Base-by-base conservation (phyloP, 1,139 yeast genomes). In the Yamadazyma aaseri region DNA sequence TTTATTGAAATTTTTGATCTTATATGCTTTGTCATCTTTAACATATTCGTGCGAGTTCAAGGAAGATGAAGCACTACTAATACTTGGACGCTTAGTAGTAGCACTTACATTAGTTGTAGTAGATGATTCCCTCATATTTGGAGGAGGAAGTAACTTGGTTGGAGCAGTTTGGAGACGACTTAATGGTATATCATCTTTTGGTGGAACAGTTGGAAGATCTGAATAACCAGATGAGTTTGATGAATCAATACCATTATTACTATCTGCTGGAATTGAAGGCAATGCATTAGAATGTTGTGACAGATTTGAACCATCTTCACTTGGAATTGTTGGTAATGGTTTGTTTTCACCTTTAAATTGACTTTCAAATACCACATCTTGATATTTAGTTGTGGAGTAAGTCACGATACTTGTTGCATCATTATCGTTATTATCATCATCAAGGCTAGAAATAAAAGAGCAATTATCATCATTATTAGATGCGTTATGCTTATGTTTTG, bases 311-410 rank as follows among this genome's bases (percentile, higher is more conserved):
- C n/a, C n/a, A n/a, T n/a, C n/a, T 26, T 6, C 36, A 27, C 20
- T 35, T 6, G 60, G 58, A 6, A 49, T 29, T 6, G 32, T 26
- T 6, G 73, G 71, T 26, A 65, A 50, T 3, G 67, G 38, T 38
- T 47, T 44, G 6, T 37, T 12, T 17, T 32, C 30, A 10, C 34
- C 46, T 16, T 55, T 48, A 50, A 77, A 76, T 47, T 78, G 83
- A 1, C 72, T 64, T 36, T 71, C 63, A 54, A 77, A 76, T 2
- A 78, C 54, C 14, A 67, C 67, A 38, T 76, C 76, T 43, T 78
- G 81, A 41, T 74, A 78, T 17, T 78, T 78, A 3, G 72, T 55
- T 0, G 81, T 75, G 3, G 79, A 67, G 1, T 71, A 54, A 0
- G 82, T 75, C 1, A 56, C 47, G 1, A 76, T 43, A 33, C 79